Evolutionary conservation across 2,329 filamentous ascomycete species (phyloP), one percentile per base, ranked within the genome.

Genomic region (Hymenoscyphus infarciens): DNA sequence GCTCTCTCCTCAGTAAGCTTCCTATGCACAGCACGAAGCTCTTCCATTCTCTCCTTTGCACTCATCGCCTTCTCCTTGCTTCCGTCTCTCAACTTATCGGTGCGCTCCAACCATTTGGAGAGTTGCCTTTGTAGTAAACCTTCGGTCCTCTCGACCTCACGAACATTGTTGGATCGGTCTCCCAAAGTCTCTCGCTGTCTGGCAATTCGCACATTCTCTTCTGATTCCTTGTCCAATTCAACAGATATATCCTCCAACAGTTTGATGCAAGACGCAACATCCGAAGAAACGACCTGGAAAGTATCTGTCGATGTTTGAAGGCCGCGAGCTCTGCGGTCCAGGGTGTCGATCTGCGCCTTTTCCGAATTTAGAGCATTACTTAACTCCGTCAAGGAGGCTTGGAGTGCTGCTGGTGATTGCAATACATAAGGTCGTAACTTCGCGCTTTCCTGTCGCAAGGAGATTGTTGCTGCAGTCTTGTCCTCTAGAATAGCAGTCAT

Each of bases 351-450:
- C 64, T 94, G 90, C 10, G 86, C 80, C 73, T 94, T 94, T 75
- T 97, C 93, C 57, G 82, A 82, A 67, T 83, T 84, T 59, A 98
- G 81, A 56, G 87, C 91, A 71, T 91, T 89, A 65, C 87, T 91
- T 61, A 99, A 80, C 67, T 97, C 92, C 2, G 89, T 85, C 61
- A 99, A 80, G 54, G 88, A 89, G 35, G 89, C 84, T 75, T 98
- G 93, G 31, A 99, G 82, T 16, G 88, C 87, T 2, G 87, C 88
- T 0, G 94, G 92, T 71, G 90, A 96, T 74, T 98, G 92, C 62
- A 94, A 84, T 52, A 95, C 92, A 75, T 99, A 99, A 13, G 95
- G 95, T 61, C 91, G 86, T 64, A 99, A 79, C 77, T 97, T 98
- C 61, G 89, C 85, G 69, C 90, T 92, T 75, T 98, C 95, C 73